Percentiles rank a stretch among this genome's conserved stretches.
These are phyloP conservation scores for Botryotinia calthae DNA, from an alignment of 2,329 filamentous ascomycete genomes.

Conservation along the genomic window DNA sequence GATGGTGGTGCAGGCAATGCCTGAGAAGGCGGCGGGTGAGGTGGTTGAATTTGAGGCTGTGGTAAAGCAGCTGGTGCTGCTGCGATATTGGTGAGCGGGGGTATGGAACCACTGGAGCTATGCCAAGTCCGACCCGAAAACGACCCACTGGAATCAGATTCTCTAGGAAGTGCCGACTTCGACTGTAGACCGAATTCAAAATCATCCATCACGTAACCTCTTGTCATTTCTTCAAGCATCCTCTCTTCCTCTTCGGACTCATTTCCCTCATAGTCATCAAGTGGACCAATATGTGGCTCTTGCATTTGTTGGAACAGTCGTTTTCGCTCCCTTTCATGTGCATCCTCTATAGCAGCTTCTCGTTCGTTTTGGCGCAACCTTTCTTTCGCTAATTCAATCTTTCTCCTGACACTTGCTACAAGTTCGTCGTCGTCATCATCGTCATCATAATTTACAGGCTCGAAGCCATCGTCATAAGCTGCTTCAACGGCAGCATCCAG, in stretches of 20 bases:
- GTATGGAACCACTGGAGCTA: slow-evolving; percentile 73
- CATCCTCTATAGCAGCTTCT: slow-evolving; percentile 62
- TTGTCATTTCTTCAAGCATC: slow-evolving; percentile 83
- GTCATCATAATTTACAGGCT: slow-evolving; percentile 58
- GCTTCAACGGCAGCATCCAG: slow-evolving; percentile 94
- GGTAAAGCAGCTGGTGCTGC: slow-evolving; percentile 46
- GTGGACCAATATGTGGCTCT: slow-evolving; percentile 41
- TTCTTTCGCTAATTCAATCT: slow-evolving; percentile 74
- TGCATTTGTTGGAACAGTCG: slow-evolving; percentile 35
- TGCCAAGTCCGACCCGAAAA: slow-evolving; percentile 78
- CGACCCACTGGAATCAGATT: slow-evolving; percentile 73
- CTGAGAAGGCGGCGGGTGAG: slow-evolving; percentile 44
- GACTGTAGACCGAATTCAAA: slow-evolving; percentile 71
- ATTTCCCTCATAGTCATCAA: slow-evolving; percentile 61
- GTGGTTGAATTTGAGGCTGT: slow-evolving; percentile 31
- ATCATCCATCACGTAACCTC: slow-evolving; percentile 77
- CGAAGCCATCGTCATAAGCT: slow-evolving; percentile 88
- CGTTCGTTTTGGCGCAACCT: slow-evolving; percentile 70
- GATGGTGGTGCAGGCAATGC: slow-evolving; percentile 43
- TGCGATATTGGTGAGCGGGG: slow-evolving; percentile 68
- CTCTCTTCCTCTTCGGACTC: slow-evolving; percentile 71
- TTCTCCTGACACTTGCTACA: slow-evolving; percentile 57
- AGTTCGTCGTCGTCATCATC: slow-evolving; percentile 47
- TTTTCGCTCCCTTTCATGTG: slow-evolving; percentile 58
- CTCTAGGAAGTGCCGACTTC: slow-evolving; percentile 67